phyloP scores from a whole-genome alignment of 2,329 filamentous ascomycete genomes.

The Didymella arachidicola region DNA sequence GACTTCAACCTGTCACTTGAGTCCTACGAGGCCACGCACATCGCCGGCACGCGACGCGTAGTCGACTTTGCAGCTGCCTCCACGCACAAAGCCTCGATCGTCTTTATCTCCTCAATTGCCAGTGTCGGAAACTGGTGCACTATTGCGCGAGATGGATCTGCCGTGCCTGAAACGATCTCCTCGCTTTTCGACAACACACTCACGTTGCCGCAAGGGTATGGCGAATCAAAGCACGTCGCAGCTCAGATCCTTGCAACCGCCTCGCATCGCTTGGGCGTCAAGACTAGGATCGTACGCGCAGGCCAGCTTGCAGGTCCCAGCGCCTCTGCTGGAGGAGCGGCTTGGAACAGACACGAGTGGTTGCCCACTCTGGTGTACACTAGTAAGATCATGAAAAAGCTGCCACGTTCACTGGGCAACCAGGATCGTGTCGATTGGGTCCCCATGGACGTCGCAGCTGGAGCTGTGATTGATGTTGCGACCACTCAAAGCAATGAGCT shows the following conservation, averaged over 20 bases:
- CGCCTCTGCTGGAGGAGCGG: slow-evolving; percentile 16
- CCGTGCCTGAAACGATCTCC: slow-evolving; percentile 16
- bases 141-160: slow-evolving; percentile 4
- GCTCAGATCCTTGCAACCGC: slow-evolving; percentile 44
- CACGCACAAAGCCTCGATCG: slow-evolving; percentile 31
- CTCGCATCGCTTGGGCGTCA: slow-evolving; percentile 35
- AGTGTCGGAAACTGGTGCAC: slow-evolving; percentile 33
- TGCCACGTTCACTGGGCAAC: slow-evolving; percentile 28
- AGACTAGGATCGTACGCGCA: slow-evolving; percentile 34
- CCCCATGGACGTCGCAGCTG: slow-evolving; percentile 27
- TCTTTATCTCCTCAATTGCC: slow-evolving; percentile 52
- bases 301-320: slow-evolving; percentile 45
- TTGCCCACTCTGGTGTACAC: slow-evolving; percentile 37
- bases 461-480: slow-evolving; percentile 11
- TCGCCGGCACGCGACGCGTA: slow-evolving; percentile 17
- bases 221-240: slow-evolving; percentile 50
- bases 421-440: slow-evolving; percentile 39
- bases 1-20: slow-evolving; percentile 57
- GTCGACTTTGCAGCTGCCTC: slow-evolving; percentile 20
- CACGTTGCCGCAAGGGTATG: slow-evolving; percentile 48
- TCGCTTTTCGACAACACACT: slow-evolving; percentile 45
- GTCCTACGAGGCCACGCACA: slow-evolving; percentile 27
- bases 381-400: slow-evolving; percentile 26
- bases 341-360: slow-evolving; percentile 41
- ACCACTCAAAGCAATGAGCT: not conserved